A percentile compares a stretch with the other conserved stretches of the same genome.
phyloP scores from a whole-genome alignment of 192 early-diverging fungal genomes.

The Coemansia sp. region DNA sequence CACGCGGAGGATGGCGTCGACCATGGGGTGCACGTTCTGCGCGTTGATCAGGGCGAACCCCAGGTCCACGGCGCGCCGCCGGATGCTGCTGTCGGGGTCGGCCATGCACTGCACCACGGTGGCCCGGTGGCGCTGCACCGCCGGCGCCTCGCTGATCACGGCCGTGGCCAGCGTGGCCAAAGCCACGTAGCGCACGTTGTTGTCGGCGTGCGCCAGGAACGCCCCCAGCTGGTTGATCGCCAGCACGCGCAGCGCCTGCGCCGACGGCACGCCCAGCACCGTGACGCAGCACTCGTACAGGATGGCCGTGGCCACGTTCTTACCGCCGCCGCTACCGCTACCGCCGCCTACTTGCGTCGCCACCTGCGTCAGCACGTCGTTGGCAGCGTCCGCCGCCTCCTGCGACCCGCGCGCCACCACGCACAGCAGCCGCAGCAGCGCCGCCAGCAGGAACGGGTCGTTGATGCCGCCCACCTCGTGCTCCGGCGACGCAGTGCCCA shows the following conservation, averaged over 20 bases:
- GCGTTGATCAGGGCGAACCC: constrained; percentile 95
- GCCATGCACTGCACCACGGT: constrained; percentile 94
- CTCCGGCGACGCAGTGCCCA: constrained; percentile 86
- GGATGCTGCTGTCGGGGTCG: constrained; percentile 95
- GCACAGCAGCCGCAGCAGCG: constrained; percentile 84
- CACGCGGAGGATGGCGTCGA: constrained; percentile 89
- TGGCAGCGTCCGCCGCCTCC: constrained; percentile 88
- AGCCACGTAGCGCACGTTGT: constrained; percentile 99
- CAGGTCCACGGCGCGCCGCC: constrained; percentile 92
- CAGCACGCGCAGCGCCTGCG: constrained; percentile 85
- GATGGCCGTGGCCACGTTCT: constrained; percentile 97
- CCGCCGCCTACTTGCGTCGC: constrained; percentile 91
- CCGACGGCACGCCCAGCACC: constrained; percentile 92
- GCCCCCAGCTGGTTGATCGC: constrained; percentile 98
- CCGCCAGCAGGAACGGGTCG: constrained; percentile 98
- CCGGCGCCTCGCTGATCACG: constrained; percentile 82
- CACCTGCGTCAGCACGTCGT: constrained; percentile 96
- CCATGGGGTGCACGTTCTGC: constrained; percentile 88
- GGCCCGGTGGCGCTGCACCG: constrained; percentile 95
- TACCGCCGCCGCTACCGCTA: constrained; percentile 86
- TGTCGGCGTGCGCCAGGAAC: constrained; percentile 92
- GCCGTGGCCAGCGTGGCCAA: constrained; percentile 94
- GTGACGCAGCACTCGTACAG: constrained; percentile 97
- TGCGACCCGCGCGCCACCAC: constrained; percentile 77
- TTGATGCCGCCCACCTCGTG: constrained; percentile 94